phyloP scores from a whole-genome alignment of 148 eudicot species.

The Arctostaphylos glauca region DNA sequence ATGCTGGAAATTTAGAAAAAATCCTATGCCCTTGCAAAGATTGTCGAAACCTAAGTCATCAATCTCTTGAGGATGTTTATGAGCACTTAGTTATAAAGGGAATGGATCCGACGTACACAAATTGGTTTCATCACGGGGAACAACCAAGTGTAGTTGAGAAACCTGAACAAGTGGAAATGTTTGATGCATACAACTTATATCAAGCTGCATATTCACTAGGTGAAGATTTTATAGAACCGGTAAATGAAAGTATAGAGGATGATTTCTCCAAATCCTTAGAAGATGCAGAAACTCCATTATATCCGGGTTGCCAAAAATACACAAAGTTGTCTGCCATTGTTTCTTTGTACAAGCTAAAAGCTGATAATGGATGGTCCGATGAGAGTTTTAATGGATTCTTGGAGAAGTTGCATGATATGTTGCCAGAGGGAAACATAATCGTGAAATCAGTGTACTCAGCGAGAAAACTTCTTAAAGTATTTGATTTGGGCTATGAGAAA shows the following conservation, averaged over 20 bases:
- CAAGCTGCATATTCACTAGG: no score
- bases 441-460: background rate
- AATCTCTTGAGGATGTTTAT: no score
- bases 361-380: background rate
- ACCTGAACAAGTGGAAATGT: no score
- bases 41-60: background rate
- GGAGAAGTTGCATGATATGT: background rate
- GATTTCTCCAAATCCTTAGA: background rate
- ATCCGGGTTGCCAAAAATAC: background rate
- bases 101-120: no score
- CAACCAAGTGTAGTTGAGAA: no score
- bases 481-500: background rate
- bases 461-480: background rate
- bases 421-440: background rate
- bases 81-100: no score
- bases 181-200: no score
- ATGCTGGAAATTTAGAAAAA: background rate
- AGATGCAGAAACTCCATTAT: background rate
- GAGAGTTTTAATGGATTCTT: background rate
- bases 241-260: no score
- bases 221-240: no score
- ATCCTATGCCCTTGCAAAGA: background rate
- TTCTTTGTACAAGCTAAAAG: no score
- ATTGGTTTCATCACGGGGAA: no score
- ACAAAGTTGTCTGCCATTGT: background rate